Conservation (phyloP, 495 filamentous ascomycete genomes). For the Talaromyces nanjingensis region DNA sequence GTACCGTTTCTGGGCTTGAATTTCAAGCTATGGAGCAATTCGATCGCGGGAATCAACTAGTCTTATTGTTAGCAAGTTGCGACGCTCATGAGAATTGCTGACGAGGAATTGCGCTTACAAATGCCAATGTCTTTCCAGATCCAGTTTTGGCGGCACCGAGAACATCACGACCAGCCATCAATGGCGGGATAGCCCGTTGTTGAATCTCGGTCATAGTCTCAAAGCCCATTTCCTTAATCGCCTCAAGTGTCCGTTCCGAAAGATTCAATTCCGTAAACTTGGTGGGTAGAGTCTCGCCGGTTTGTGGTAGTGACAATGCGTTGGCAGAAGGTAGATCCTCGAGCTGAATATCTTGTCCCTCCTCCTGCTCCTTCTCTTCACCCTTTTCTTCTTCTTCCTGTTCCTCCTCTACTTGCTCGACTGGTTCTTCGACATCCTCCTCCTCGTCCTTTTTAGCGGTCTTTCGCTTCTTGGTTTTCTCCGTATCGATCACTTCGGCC, state of each 20-base stretch:
- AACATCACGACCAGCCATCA: slow-evolving; percentile 86
- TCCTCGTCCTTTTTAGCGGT: slow-evolving; percentile 1
- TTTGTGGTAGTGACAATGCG: slow-evolving; percentile 49
- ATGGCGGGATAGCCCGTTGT: slow-evolving; percentile 74
- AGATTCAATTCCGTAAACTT: slow-evolving; percentile 79
- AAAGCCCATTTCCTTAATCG: slow-evolving; percentile 86
- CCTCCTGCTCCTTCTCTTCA: neutral
- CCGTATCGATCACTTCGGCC: neutral
- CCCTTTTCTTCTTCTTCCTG: neutral
- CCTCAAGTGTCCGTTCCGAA: slow-evolving; percentile 79
- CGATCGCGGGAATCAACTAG: slow-evolving; percentile 76
- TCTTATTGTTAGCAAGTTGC: neutral
- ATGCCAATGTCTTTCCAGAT: slow-evolving; percentile 90
- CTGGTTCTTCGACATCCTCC: neutral
- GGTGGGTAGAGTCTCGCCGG: slow-evolving; percentile 35
- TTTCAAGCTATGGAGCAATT: slow-evolving; percentile 84
- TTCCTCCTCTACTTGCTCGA: neutral
- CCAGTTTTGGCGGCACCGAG: slow-evolving; percentile 96
- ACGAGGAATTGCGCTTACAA: slow-evolving; percentile 25
- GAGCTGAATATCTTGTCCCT: slow-evolving; percentile 13
- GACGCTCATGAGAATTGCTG: neutral
- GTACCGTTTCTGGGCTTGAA: slow-evolving; percentile 74
- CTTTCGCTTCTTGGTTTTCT: slow-evolving; percentile 9
- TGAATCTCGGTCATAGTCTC: slow-evolving; percentile 96
- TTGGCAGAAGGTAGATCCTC: slow-evolving; percentile 45